Evolutionary conservation across 208 protist species (phyloP).

Genomic region (Porcisia hertigi): DNA sequence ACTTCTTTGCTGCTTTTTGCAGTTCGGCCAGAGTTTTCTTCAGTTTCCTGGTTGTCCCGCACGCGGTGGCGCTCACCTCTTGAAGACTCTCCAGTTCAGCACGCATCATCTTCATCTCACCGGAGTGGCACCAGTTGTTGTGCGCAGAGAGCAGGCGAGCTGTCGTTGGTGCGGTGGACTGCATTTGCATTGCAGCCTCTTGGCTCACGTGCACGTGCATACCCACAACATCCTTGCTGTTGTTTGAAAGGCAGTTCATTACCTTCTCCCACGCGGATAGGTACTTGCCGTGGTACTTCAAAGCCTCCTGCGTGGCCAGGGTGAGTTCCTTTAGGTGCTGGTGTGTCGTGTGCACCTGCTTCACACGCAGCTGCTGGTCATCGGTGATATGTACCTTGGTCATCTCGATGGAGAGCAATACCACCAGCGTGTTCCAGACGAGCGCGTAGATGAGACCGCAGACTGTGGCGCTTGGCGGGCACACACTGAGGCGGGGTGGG

Average conservation of each 20-base stretch:
- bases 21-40: neutral
- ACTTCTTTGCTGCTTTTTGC: slow-evolving; percentile 12
- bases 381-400: slow-evolving; percentile 5
- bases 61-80: slow-evolving; percentile 3
- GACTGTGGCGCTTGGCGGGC: no score
- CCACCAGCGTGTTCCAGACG: no score
- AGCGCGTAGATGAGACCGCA: neutral
- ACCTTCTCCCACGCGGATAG: slow-evolving; percentile 8
- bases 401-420: neutral
- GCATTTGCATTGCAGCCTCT: neutral
- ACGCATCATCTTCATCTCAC: slow-evolving; percentile 2
- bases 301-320: slow-evolving; percentile 4
- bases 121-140: slow-evolving; percentile 6
- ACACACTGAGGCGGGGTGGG: neutral
- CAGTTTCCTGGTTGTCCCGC: neutral
- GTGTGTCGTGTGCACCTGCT: slow-evolving; percentile 11
- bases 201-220: neutral
- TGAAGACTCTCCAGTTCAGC: slow-evolving; percentile 7
- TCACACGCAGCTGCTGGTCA: slow-evolving; percentile 7
- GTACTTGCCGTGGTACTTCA: slow-evolving; percentile 12
- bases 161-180: neutral
- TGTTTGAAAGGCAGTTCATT: slow-evolving; percentile 10
- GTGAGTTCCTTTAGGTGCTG: slow-evolving; percentile 7
- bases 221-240: neutral
- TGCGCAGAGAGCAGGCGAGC: slow-evolving; percentile 4